These are phyloP conservation scores for Phytophthora aleatoria DNA, from an alignment of 352 stramenopile genomes.

Conservation along the genomic window DNA sequence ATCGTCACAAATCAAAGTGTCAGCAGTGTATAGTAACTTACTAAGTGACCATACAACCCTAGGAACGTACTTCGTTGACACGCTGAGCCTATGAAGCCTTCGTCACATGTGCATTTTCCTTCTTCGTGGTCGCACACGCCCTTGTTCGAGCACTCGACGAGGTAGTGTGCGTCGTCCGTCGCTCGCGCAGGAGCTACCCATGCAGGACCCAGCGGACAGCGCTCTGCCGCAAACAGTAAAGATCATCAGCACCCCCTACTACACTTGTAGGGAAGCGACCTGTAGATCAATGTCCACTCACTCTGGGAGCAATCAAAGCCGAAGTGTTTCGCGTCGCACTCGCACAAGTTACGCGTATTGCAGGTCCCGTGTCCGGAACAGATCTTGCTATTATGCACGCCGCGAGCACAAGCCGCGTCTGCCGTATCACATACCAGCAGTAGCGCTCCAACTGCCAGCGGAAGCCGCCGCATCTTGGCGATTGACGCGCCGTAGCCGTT, in stretches of 20 bases:
- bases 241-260: neutral
- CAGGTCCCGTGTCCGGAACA: slow-evolving; percentile 64
- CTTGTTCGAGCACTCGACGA: slow-evolving; percentile 80
- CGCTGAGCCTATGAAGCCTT: slow-evolving; percentile 68
- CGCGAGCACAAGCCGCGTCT: slow-evolving; percentile 43
- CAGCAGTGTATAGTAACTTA: neutral
- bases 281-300: slow-evolving; percentile 22
- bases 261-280: too few relatives aligned
- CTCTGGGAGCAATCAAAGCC: slow-evolving; percentile 72
- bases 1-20: neutral
- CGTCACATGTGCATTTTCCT: slow-evolving; percentile 64
- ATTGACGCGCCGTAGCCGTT: neutral
- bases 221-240: slow-evolving; percentile 25
- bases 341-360: slow-evolving; percentile 51
- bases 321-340: slow-evolving; percentile 53
- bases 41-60: too few relatives aligned
- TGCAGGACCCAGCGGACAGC: slow-evolving; percentile 54
- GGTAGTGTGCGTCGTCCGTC: slow-evolving; percentile 62
- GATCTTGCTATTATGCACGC: slow-evolving; percentile 56
- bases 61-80: slow-evolving; percentile 65
- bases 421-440: neutral
- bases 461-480: neutral
- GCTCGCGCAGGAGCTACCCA: slow-evolving; percentile 63
- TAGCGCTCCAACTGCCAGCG: slow-evolving; percentile 6
- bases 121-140: slow-evolving; percentile 60